These are phyloP conservation scores for Penicillium macrosclerotiorum DNA, from an alignment of 495 filamentous ascomycete species.

Conservation along the genomic window DNA sequence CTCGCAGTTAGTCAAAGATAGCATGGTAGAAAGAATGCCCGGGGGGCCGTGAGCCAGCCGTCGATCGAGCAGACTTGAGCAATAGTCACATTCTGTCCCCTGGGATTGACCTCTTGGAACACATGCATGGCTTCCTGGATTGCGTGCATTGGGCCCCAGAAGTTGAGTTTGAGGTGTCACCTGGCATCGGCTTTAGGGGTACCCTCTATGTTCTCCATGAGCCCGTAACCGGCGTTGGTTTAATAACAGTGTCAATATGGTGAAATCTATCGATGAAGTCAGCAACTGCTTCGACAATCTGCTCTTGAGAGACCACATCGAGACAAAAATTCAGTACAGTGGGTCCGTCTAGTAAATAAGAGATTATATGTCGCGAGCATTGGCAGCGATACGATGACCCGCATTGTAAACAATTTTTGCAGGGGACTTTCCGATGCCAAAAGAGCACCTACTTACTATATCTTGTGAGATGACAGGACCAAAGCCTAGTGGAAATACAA, in stretches of 20 bases:
- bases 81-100: slow-evolving; percentile 46
- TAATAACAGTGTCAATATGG: slow-evolving; percentile 54
- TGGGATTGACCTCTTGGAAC: slow-evolving; percentile 10
- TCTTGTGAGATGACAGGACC: neutral
- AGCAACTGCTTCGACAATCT: slow-evolving; percentile 40
- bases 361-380: slow-evolving; percentile 34
- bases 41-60: slow-evolving; percentile 44
- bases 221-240: slow-evolving; percentile 56
- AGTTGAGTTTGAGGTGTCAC: slow-evolving; percentile 49
- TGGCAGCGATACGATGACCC: slow-evolving; percentile 48
- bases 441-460: slow-evolving; percentile 29
- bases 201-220: slow-evolving; percentile 45
- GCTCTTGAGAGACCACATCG: slow-evolving; percentile 39
- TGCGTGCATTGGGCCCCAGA: slow-evolving; percentile 44
- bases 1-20: no score
- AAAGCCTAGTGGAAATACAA: neutral
- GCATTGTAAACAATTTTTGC: slow-evolving; percentile 34
- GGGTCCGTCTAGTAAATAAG: slow-evolving; percentile 31
- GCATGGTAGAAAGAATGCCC: slow-evolving; percentile 54
- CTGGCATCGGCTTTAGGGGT: slow-evolving; percentile 35
- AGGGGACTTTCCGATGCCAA: slow-evolving; percentile 43
- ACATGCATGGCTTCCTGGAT: slow-evolving; percentile 34
- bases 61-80: slow-evolving; percentile 54
- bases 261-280: slow-evolving; percentile 35
- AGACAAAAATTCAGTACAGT: slow-evolving; percentile 45